Evolutionary conservation across 106 monocot species (phyloP), one percentile per base, ranked within the genome.

Genomic region (Dactylorhiza incarnata): DNA sequence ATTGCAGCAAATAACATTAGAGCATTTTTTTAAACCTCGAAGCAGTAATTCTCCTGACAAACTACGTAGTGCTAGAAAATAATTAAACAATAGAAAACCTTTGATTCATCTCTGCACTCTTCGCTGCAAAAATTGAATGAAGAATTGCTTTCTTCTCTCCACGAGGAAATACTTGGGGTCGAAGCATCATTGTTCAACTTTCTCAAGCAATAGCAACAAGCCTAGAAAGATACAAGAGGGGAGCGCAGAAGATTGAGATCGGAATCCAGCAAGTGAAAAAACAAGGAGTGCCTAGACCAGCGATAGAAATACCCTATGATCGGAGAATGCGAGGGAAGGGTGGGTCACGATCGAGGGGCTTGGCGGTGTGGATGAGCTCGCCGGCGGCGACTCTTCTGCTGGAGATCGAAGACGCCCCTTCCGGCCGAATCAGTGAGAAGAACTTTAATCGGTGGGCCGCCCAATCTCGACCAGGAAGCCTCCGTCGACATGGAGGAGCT

Each of bases 331-430:
- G 22, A 77, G 75, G 55, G 81, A 80, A n/a, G 95, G 88, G 74
- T 92, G 86, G 53, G 86, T 48, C 46, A 90, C 80, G 17, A n/a
- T n/a, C n/a, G n/a, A 95, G 62, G 67, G 95, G 95, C 76, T 80
- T 77, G 61, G 95, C 95, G 26, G 95, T 92, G 88, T 95, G 92
- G 75, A 95, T 85, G 49, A 86, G 83, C 22, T 90, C 95, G 12
- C n/a, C n/a, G n/a, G n/a, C n/a, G n/a, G n/a, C n/a, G n/a, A n/a
- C n/a, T n/a, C n/a, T n/a, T n/a, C n/a, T n/a, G n/a, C n/a, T n/a
- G n/a, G n/a, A n/a, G n/a, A n/a, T n/a, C n/a, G n/a, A n/a, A n/a
- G n/a, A n/a, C n/a, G n/a, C 92, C 95, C 15, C 95, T 62, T 0
- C 95, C 92, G 0, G 95, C 83, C 9, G 86, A 83, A 25, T 84